A percentile compares a stretch with the other conserved stretches of the same genome.
These are phyloP conservation scores for Syzygium jambos DNA, from an alignment of 345 rosid genomes.

Conservation along the genomic window DNA sequence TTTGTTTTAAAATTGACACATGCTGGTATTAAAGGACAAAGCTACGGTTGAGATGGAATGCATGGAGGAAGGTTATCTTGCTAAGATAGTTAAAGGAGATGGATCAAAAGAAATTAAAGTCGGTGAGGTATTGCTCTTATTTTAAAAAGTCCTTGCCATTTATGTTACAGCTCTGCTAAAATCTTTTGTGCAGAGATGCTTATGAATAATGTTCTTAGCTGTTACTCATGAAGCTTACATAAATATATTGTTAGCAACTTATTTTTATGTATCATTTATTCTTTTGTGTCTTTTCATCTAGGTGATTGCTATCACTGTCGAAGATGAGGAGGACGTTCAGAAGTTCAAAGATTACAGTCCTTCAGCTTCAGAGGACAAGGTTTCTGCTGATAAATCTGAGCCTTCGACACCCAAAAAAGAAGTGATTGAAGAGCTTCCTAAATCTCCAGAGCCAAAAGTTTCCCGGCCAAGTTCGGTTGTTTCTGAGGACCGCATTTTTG, in stretches of 20 bases:
- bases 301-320: constrained; percentile 87
- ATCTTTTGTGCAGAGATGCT: background rate
- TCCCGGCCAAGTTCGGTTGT: constrained; percentile 41
- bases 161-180: background rate
- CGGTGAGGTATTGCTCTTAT: constrained; percentile 61
- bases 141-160: background rate
- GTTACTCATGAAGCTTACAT: background rate
- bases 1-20: background rate
- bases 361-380: constrained; percentile 28
- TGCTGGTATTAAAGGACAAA: constrained; percentile 53
- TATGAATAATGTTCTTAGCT: background rate
- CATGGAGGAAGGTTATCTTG: constrained; percentile 98
- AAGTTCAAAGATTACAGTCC: constrained; percentile 90
- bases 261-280: background rate
- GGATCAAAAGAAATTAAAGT: constrained; percentile 93
- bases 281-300: constrained; percentile 4
- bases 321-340: constrained; percentile 76
- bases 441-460: constrained; percentile 50
- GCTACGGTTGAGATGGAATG: constrained; percentile 99
- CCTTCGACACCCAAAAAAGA: constrained; percentile 56
- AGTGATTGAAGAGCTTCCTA: constrained; percentile 41
- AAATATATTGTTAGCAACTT: background rate
- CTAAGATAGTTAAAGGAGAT: constrained; percentile 79
- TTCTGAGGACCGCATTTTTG: constrained; percentile 62
- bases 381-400: constrained; percentile 35